Evolutionary conservation across 352 stramenopile genomes (phyloP).

Genomic region (Globisporangium apiculatum): DNA sequence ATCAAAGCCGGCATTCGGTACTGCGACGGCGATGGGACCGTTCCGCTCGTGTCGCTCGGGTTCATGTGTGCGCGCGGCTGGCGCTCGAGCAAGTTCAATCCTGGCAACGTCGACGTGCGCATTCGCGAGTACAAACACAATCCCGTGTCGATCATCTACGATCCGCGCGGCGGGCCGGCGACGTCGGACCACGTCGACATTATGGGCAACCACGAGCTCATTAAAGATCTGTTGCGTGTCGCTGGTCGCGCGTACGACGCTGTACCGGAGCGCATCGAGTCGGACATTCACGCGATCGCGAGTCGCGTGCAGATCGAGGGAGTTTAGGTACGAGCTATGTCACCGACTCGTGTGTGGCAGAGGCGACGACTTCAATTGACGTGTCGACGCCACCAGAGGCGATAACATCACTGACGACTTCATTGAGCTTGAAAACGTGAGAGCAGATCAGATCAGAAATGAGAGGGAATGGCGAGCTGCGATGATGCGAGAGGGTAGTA

Average conservation of each 20-base stretch:
- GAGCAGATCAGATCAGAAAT: too few relatives aligned
- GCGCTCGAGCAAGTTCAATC: conserved; percentile 82
- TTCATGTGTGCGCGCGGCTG: conserved; percentile 91
- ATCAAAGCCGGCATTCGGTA: conserved; percentile 80
- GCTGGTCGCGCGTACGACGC: conserved; percentile 54
- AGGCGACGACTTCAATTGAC: too few relatives aligned
- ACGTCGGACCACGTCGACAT: conserved; percentile 94
- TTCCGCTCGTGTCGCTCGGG: conserved; percentile 91
- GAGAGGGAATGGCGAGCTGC: too few relatives aligned
- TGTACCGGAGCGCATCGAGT: conserved; percentile 67
- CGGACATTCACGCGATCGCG: conserved; percentile 57
- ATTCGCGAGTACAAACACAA: conserved; percentile 76
- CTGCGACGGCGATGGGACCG: conserved; percentile 89
- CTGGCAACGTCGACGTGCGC: conserved; percentile 74
- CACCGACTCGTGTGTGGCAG: too few relatives aligned
- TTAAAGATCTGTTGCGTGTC: conserved; percentile 66
- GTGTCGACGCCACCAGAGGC: too few relatives aligned
- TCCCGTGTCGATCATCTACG: conserved; percentile 68
- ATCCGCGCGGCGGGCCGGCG: conserved; percentile 57
- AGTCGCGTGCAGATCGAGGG: conserved; percentile 12
- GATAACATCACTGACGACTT: too few relatives aligned
- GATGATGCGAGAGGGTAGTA: too few relatives aligned
- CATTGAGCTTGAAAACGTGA: too few relatives aligned
- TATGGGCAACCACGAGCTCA: conserved; percentile 91
- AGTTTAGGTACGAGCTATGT: too few relatives aligned